These are phyloP conservation scores for Talaromyces trachyspermus DNA, from an alignment of 495 filamentous ascomycete genomes.

Conservation along the genomic window DNA sequence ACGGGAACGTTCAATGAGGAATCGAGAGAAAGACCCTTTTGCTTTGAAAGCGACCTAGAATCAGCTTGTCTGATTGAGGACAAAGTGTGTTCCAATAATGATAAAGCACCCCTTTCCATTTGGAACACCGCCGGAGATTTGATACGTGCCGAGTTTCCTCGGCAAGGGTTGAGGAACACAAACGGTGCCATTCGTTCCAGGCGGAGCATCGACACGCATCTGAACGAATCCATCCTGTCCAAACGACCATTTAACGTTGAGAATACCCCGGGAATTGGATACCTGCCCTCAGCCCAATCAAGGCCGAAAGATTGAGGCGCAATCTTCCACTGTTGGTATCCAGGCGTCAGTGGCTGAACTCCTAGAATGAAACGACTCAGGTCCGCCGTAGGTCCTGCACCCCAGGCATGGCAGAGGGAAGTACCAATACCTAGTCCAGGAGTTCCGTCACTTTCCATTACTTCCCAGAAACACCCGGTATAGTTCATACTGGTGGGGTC, in stretches of 20 bases:
- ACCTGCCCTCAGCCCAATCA: conserved; percentile 8
- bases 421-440: conserved; percentile 10
- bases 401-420: conserved; percentile 13
- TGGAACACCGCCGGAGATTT: too few species aligned
- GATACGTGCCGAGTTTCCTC: neutral
- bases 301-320: conserved; percentile 10
- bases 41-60: too few species aligned
- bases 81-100: too few species aligned
- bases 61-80: too few species aligned
- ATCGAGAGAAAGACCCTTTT: too few species aligned
- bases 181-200: neutral
- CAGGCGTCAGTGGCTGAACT: conserved; percentile 6
- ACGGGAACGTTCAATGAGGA: too few species aligned
- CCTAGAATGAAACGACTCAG: conserved; percentile 11
- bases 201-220: neutral
- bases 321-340: conserved; percentile 10
- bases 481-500: conserved; percentile 11
- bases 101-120: too few species aligned
- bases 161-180: neutral
- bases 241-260: neutral
- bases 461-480: conserved; percentile 13
- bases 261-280: conserved; percentile 13
- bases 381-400: conserved; percentile 11
- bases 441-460: conserved; percentile 6
- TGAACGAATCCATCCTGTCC: neutral